Evolutionary conservation across 768 basidiomycete species (phyloP), one percentile per base, ranked within the genome.

Genomic region (Collybia nuda): DNA sequence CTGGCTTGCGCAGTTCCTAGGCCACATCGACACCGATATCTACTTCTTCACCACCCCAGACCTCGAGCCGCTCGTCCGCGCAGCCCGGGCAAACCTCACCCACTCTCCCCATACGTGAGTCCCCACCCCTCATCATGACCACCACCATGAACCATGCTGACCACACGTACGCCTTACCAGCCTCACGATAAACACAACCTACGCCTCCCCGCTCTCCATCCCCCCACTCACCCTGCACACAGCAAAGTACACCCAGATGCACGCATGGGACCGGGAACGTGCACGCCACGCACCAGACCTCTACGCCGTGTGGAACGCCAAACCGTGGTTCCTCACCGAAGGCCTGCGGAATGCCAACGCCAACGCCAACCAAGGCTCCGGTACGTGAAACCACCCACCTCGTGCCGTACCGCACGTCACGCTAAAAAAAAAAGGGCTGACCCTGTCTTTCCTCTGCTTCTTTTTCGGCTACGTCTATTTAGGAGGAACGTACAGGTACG

Each of bases 271-370:
- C 56, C 67, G 78, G 15, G 79, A 82, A 59, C 64, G 57, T 6
- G 42, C 47, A 5, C 50, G 60, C 2, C 79, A 81, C 55, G 72
- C 69, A 0, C 71, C 80, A 0, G 77, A 77, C 35, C 60, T 81
- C 7, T 82, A 81, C 55, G 79, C 80, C 2, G 66, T 81, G 1
- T 81, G 80, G 80, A 78, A 78, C 49, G 73, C 72, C 0, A 83
- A 83, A 57, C 71, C 80, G 7, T 81, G 71, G 60, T 70, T 79
- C 41, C 65, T 83, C 35, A 63, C 72, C 24, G 65, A 74, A 36
- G 80, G 73, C 5, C 54, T 75, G 2, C 54, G 59, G 29, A 67
- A 65, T 5, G 6, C 32, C 7, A 4, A 32, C 7, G n/a, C n/a
- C n/a, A n/a, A n/a, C n/a, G n/a, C n/a, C n/a, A n/a, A n/a, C n/a